Percentiles rank a stretch among this genome's conserved stretches.
Evolutionary conservation across 75 land plant species (phyloP).

Genomic region (Cunninghamia lanceolata): DNA sequence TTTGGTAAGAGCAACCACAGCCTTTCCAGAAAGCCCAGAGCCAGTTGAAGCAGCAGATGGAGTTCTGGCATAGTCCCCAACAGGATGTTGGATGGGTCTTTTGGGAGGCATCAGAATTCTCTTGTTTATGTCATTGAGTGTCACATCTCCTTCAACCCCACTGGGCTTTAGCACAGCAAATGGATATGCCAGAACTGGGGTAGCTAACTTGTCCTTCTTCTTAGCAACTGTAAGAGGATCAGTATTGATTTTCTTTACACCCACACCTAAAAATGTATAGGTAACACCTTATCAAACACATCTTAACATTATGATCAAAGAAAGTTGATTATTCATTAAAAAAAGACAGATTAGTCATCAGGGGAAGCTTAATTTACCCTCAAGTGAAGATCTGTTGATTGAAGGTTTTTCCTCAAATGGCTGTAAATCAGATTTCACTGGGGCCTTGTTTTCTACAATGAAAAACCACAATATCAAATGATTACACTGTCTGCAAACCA

Average conservation of each 20-base stretch:
- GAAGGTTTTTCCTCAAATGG: not conserved
- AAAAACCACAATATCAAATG: not conserved
- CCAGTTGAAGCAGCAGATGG: slow-evolving; percentile 45
- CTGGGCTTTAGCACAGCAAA: slow-evolving; percentile 83
- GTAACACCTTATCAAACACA: not conserved
- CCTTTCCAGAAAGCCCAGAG: slow-evolving; percentile 82
- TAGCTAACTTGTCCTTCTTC: slow-evolving; percentile 20
- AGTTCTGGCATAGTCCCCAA: slow-evolving; percentile 43
- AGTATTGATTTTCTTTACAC: not conserved
- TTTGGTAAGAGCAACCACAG: slow-evolving; percentile 78
- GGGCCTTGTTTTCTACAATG: not conserved
- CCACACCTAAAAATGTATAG: not conserved
- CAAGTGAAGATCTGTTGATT: not conserved
- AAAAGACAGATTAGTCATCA: not conserved
- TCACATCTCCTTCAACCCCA: slow-evolving; percentile 67
- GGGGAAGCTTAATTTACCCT: not conserved
- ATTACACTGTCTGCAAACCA: not conserved
- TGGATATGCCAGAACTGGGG: slow-evolving; percentile 60
- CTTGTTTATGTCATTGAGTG: slow-evolving; percentile 75
- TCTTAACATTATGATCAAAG: not conserved
- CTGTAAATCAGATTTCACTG: not conserved
- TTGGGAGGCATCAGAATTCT: slow-evolving; percentile 66
- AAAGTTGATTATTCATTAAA: not conserved
- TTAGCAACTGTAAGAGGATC: not conserved
- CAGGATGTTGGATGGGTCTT: slow-evolving; percentile 54